Conservation (phyloP, 345 rosid species). For the Eucalyptus melliodora region DNA sequence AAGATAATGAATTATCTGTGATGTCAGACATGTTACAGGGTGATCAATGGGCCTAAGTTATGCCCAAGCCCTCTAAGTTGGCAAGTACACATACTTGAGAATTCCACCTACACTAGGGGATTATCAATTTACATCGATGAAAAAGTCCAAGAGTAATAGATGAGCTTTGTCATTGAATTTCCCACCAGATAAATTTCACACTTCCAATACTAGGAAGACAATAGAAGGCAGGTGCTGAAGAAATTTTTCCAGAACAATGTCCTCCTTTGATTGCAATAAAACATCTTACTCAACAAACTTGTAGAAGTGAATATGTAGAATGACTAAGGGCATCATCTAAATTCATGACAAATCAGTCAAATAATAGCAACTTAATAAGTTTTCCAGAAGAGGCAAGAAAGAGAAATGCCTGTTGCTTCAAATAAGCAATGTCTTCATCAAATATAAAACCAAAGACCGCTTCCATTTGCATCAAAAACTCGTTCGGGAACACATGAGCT, state of each 20-base stretch:
- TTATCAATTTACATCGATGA: neutral
- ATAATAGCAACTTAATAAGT: neutral
- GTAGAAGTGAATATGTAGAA: neutral
- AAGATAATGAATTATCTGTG: neutral
- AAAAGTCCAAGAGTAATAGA: neutral
- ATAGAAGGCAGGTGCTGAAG: neutral
- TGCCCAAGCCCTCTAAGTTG: neutral
- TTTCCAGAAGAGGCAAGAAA: neutral
- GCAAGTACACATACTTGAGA: neutral
- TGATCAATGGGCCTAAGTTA: neutral
- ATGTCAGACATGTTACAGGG: neutral
- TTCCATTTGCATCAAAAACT: constrained; percentile 89
- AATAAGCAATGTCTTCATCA: constrained; percentile 44
- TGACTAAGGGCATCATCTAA: neutral
- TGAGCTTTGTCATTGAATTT: neutral
- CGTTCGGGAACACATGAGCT: constrained; percentile 39
- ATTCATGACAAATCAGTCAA: neutral
- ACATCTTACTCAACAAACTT: neutral
- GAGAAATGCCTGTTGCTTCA: constrained; percentile 61
- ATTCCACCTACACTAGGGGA: neutral
- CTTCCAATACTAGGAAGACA: neutral
- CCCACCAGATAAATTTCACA: neutral
- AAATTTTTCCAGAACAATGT: neutral
- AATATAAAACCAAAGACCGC: constrained; percentile 57
- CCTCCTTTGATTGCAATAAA: neutral